phyloP scores from a whole-genome alignment of 1,284 basidiomycete species.

The Leccinum pseudoinsigne region DNA sequence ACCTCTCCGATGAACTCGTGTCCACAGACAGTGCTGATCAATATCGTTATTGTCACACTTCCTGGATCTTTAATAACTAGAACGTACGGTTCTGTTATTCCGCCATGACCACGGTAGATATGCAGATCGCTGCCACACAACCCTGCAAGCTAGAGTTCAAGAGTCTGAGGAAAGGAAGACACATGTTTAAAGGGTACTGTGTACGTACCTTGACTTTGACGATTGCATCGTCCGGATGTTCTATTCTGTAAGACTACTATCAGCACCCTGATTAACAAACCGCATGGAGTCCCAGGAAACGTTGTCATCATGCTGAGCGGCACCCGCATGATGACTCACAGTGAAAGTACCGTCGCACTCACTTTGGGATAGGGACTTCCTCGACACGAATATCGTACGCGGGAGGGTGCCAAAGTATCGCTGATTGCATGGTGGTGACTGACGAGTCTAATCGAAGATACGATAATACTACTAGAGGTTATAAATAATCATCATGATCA shows the following conservation, averaged over 20 bases:
- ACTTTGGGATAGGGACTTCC: slow-evolving; percentile 57
- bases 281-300: neutral
- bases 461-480: too few relatives aligned
- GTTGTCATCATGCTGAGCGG: neutral
- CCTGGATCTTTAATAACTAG: neutral
- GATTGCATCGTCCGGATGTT: slow-evolving; percentile 73
- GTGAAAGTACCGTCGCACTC: slow-evolving; percentile 13
- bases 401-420: slow-evolving; percentile 65
- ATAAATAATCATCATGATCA: too few relatives aligned
- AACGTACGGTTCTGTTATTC: slow-evolving; percentile 36
- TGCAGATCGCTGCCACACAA: slow-evolving; percentile 87
- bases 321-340: slow-evolving; percentile 36
- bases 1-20: slow-evolving; percentile 88
- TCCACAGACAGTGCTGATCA: slow-evolving; percentile 65
- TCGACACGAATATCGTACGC: slow-evolving; percentile 68
- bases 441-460: neutral
- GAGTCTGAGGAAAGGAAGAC: neutral
- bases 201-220: slow-evolving; percentile 61
- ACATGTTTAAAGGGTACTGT: neutral
- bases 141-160: slow-evolving; percentile 54
- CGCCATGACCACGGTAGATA: slow-evolving; percentile 64
- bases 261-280: neutral
- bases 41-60: neutral
- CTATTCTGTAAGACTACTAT: slow-evolving; percentile 46
- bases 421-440: slow-evolving; percentile 29